These are phyloP conservation scores for Peronosclerospora sorghi DNA, from an alignment of 352 stramenopile genomes.

Conservation along the genomic window DNA sequence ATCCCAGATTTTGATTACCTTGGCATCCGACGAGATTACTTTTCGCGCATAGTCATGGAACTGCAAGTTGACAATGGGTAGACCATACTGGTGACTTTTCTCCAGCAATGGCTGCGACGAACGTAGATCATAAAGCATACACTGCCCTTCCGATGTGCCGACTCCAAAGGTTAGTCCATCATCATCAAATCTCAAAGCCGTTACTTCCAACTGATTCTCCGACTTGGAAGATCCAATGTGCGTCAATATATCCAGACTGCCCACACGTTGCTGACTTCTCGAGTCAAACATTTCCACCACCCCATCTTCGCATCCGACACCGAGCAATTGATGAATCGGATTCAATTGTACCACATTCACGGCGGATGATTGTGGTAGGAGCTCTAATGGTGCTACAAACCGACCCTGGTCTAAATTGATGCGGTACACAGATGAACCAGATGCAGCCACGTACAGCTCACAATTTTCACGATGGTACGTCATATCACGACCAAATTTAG, in stretches of 20 bases:
- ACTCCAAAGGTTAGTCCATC: conserved; percentile 92
- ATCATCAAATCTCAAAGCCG: conserved; percentile 89
- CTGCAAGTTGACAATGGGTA: conserved; percentile 91
- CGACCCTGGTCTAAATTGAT: conserved; percentile 97
- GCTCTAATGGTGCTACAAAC: conserved; percentile 86
- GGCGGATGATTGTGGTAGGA: conserved; percentile 35
- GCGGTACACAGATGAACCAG: conserved; percentile 88
- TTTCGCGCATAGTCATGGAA: conserved; percentile 87
- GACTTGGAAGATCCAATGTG: conserved; percentile 10
- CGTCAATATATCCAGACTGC: conserved; percentile 46
- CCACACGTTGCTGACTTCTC: conserved; percentile 62
- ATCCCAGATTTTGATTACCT: conserved; percentile 98
- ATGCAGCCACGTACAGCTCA: conserved; percentile 91
- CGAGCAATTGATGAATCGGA: conserved; percentile 85
- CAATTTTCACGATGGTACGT: conserved; percentile 93
- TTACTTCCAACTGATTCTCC: conserved; percentile 74
- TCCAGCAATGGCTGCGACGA: conserved; percentile 89
- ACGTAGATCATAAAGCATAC: conserved; percentile 94
- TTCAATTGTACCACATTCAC: conserved; percentile 88
- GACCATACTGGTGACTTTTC: conserved; percentile 96
- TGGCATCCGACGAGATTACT: conserved; percentile 92
- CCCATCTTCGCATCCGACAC: conserved; percentile 89
- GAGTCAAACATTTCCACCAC: conserved; percentile 94
- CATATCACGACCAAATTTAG: conserved; percentile 96
- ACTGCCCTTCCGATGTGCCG: conserved; percentile 89